Evolutionary conservation across 192 early-diverging fungal genomes (phyloP).

Genomic region (Gaertneriomyces sp.): DNA sequence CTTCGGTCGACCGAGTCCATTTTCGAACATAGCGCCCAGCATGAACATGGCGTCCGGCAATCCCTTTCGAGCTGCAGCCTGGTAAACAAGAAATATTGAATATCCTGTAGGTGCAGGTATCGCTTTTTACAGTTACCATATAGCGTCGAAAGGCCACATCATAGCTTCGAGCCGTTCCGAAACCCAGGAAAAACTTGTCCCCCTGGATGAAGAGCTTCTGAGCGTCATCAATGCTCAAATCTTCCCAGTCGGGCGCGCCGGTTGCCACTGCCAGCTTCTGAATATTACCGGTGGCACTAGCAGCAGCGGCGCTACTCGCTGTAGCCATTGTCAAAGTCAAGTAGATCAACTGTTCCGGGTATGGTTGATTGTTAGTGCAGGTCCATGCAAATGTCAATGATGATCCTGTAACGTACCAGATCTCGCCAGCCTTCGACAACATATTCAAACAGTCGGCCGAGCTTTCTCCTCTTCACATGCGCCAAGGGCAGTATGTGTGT

Average conservation of each 20-base stretch:
- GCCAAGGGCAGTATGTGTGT: slow-evolving; percentile 15
- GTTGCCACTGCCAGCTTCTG: slow-evolving; percentile 53
- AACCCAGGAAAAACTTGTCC: slow-evolving; percentile 50
- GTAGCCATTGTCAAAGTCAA: slow-evolving; percentile 39
- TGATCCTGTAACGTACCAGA: slow-evolving; percentile 9
- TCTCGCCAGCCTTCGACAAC: slow-evolving; percentile 19
- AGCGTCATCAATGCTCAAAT: slow-evolving; percentile 47
- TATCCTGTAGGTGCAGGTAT: not conserved
- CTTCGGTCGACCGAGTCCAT: slow-evolving; percentile 46
- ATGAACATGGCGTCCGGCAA: slow-evolving; percentile 44
- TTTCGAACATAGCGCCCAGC: slow-evolving; percentile 53
- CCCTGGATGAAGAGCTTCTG: slow-evolving; percentile 45
- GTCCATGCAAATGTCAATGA: not conserved
- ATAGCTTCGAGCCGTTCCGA: slow-evolving; percentile 41
- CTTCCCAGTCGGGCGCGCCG: slow-evolving; percentile 50
- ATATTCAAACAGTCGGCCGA: slow-evolving; percentile 7
- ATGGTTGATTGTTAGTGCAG: not conserved
- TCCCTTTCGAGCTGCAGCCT: slow-evolving; percentile 40
- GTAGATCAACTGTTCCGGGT: slow-evolving; percentile 34
- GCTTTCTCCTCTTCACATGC: slow-evolving; percentile 1
- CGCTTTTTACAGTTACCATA: slow-evolving; percentile 10
- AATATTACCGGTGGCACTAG: slow-evolving; percentile 31
- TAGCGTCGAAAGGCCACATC: slow-evolving; percentile 53
- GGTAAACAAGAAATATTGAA: not conserved
- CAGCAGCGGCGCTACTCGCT: slow-evolving; percentile 22